Evolutionary conservation across 2,329 filamentous ascomycete genomes (phyloP), one percentile per base, ranked within the genome.

Genomic region (Leptographium lundbergii): DNA sequence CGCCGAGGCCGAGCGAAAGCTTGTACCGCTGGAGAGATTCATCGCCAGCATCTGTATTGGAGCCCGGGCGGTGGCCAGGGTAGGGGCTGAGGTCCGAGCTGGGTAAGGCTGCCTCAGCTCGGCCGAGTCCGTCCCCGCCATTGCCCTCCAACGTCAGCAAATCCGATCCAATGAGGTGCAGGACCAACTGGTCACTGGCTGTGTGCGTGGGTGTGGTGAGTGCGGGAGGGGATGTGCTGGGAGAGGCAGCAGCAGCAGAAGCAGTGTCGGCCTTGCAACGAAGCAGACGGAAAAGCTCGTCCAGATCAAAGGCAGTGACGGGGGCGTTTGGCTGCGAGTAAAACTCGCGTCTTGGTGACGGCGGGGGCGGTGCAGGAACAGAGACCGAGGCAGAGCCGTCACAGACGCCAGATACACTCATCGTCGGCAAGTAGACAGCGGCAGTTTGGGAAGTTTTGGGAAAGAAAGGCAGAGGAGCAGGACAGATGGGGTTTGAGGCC

Each of bases 21-120:
- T 99, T 99, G 88, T 95, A 99, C 69, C 92, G 88, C 76, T 95
- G 89, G 68, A 99, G 86, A 62, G 92, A 94, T 74, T 97, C 92
- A 72, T 99, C 94, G 68, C 88, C 77, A 66, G 80, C 77, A 68
- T 85, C 79, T 86, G 68, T 59, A 60, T 36, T 13, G 24, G 39
- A 25, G 11, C 27, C 24, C 55, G 45, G 55, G 54, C 54, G 22
- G 47, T 11, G 50, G 47, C 32, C 22, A 24, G 56, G 32, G 47
- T 48, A 1, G 42, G 25, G 13, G 19, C 55, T 45, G n/a, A 17
- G 45, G 55, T 25, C 45, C 29, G 17, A 52, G 58, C 29, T 48
- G 25, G 34, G 36, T 29, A 47, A 50, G 19, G 47, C n/a, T 2
- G 45, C 24, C 47, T 24, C 48, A 51, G 36, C 57, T 47, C 36